Evolutionary conservation across 176 grass and related monocot genomes (phyloP), one percentile per base, ranked within the genome.

Genomic region (Bonia amplexicaulis): DNA sequence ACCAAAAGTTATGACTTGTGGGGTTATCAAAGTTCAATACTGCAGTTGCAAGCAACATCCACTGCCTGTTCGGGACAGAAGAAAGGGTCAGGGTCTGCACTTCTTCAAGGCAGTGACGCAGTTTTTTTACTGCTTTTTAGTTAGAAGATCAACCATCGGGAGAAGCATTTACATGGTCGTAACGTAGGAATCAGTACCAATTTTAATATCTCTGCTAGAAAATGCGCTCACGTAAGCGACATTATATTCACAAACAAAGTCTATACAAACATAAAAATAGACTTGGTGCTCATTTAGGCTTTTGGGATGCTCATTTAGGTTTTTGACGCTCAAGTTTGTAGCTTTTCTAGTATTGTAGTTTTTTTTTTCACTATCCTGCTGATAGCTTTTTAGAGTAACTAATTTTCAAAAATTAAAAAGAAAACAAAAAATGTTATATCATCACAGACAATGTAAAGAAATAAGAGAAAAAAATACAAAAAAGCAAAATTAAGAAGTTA

Each of bases 1-100:
- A 79, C 76, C 76, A 73, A 42, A 67, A 3, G 20, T 57, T 57
- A 10, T 75, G 58, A 75, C 17, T 81, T 87, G 74, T 52, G 29
- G 46, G 6, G 85, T 37, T 37, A 37, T 0, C 35, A 37, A 37
- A 37, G 35, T 9, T 1, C 6, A 52, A 1, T 45, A 46, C 26
- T 25, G 12, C 6, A 11, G 0, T 19, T 22, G 44, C 6, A 80
- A 48, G 25, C 16, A 61, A 41, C 35, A 80, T 74, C 20, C 44
- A 84, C 59, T 39, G 4, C n/a, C n/a, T n/a, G 4, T 27, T 66
- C 20, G 7, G 41, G 20, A 8, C 14, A 53, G 23, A 44, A 20
- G 2, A 47, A 37, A 37, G 35, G 35, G 35, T 20, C n/a, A 76
- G 35, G 15, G 15, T 6, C 0, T 37, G 17, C 11, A 42, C 82